Evolutionary conservation across 345 rosid species (phyloP).

Genomic region (Lepidium aucheri): DNA sequence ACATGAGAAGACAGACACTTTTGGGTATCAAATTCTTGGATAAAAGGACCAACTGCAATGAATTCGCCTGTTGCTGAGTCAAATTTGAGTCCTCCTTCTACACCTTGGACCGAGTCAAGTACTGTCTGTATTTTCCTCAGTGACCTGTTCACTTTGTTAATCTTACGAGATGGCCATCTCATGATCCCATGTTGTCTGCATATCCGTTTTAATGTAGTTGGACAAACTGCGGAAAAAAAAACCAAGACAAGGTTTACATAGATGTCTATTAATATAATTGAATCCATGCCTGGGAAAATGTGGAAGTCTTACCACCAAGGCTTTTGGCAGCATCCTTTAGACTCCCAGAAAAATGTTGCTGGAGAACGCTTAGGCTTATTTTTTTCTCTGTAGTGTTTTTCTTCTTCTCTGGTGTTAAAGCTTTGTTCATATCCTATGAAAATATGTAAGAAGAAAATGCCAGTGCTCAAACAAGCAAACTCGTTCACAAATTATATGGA

Average conservation of each 20-base stretch:
- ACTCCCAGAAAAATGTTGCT: slow-evolving; percentile 85
- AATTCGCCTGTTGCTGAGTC: slow-evolving; percentile 64
- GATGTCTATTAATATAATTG: background rate
- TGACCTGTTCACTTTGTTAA: slow-evolving; percentile 88
- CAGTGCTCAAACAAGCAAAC: background rate
- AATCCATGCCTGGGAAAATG: background rate
- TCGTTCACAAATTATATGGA: background rate
- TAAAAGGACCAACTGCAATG: slow-evolving; percentile 42
- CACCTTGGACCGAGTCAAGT: slow-evolving; percentile 88
- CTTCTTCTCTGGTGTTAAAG: slow-evolving; percentile 61
- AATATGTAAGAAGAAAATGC: background rate
- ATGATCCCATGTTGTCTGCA: slow-evolving; percentile 93
- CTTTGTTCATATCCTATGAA: slow-evolving; percentile 35
- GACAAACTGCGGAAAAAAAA: slow-evolving; percentile 60
- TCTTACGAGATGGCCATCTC: slow-evolving; percentile 98
- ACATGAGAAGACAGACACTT: slow-evolving; percentile 27
- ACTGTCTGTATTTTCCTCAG: slow-evolving; percentile 78
- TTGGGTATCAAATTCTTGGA: slow-evolving; percentile 37
- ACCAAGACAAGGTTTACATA: slow-evolving; percentile 8
- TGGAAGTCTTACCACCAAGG: slow-evolving; percentile 68
- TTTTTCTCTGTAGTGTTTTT: slow-evolving; percentile 72
- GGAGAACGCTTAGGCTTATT: slow-evolving; percentile 84
- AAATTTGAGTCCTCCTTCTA: slow-evolving; percentile 70
- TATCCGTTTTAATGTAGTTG: slow-evolving; percentile 93
- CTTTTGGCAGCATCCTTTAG: slow-evolving; percentile 95